phyloP scores from a whole-genome alignment of 768 basidiomycete genomes.

The Mycena floridula region DNA sequence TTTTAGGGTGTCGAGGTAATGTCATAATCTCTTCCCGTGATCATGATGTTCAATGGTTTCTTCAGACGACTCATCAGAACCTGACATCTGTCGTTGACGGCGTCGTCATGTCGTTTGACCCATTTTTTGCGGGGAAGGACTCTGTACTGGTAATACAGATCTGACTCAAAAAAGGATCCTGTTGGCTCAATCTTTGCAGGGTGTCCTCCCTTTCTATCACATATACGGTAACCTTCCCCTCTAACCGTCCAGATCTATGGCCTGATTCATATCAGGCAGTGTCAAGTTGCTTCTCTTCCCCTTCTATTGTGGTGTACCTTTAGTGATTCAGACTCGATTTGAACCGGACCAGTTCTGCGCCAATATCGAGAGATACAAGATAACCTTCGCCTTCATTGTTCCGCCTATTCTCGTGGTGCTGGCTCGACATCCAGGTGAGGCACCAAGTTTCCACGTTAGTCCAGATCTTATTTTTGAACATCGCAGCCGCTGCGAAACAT shows the following conservation, averaged over 20 bases:
- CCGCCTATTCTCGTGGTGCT: conserved; percentile 83
- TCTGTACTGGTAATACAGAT: conserved; percentile 51
- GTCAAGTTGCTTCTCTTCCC: conserved; percentile 61
- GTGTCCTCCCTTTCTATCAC: conserved; percentile 59
- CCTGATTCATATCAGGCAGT: conserved; percentile 33
- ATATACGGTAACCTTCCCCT: conserved; percentile 31
- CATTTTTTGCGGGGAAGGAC: conserved; percentile 34
- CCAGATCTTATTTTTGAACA: background rate
- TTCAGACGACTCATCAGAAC: conserved; percentile 63
- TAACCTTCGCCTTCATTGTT: conserved; percentile 55
- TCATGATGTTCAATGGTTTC: background rate
- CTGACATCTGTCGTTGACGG: conserved; percentile 54
- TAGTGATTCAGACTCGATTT: conserved; percentile 61
- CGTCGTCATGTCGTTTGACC: conserved; percentile 37
- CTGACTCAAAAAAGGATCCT: no score
- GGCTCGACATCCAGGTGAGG: conserved; percentile 58
- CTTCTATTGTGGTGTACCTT: conserved; percentile 39
- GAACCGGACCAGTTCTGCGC: conserved; percentile 64
- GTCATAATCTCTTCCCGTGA: background rate
- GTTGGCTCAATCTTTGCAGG: no score
- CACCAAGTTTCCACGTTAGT: background rate
- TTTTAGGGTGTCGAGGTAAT: conserved; percentile 50
- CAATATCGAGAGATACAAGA: conserved; percentile 58
- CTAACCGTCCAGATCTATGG: no score
- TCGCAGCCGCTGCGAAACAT: conserved; percentile 55